Evolutionary conservation across 2,329 filamentous ascomycete species (phyloP), one percentile per base, ranked within the genome.

Genomic region (Pseudogymnoascus sp.): DNA sequence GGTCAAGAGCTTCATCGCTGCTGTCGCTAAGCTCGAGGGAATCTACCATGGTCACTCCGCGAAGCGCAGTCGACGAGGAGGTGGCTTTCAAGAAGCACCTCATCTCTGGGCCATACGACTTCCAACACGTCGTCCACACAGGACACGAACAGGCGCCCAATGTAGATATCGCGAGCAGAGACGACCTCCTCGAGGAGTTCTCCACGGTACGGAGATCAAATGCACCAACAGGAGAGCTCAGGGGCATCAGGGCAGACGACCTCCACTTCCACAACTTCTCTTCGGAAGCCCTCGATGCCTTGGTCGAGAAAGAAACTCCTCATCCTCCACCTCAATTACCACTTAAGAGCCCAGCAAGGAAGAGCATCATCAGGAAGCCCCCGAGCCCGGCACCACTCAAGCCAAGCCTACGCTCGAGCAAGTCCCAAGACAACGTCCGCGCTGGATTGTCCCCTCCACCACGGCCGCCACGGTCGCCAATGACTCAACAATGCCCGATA

Each of bases 61-160:
- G 60, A 41, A 41, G 26, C 6, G 29, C 33, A 2, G 21, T 37
- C 33, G 31, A 37, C 8, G 35, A 41, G 26, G 38, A 61, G 31
- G 16, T 26, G 11, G 52, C 52, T 55, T 39, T 31, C 55, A 80
- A 73, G 68, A 80, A 77, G 65, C 69, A 80, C 59, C 78, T 80
- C 61, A 88, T 88, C 61, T 88, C 85, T 0, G 80, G 77, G 0
- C 85, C 85, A 2, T 87, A 85, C 73, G 86, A 87, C 74, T 88
- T 88, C 65, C 84, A 87, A 69, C 85, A 88, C 71, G 77, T 88
- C 35, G 80, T 81, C 3, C 84, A 87, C 69, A 83, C 81, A 11
- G 75, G 78, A 11, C 80, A 79, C 55, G 79, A 84, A 31, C 75
- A 80, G 59, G 63, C 80, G 2, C 72, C 78, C 3, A 75, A 74